Base-by-base conservation (phyloP, 805 yeast species). In the Ogataea pini region DNA sequence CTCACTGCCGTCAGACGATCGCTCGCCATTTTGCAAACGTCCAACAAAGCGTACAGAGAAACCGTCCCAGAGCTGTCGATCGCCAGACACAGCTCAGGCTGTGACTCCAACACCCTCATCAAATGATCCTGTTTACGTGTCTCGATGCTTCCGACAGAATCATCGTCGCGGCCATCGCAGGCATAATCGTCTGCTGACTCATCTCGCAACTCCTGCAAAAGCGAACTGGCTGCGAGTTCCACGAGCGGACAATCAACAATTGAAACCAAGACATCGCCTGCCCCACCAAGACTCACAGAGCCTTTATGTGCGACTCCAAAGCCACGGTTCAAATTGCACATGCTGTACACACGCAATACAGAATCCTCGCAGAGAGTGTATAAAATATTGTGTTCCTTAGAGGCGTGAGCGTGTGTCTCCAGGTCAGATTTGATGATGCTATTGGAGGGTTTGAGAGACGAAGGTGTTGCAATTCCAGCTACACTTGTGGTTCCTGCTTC, bases 351-450 rank as follows among this genome's bases (percentile, higher is more conserved):
- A 24, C 89, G 71, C 37, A 91, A 59, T 9, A 74, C 71, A 6
- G 75, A 68, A 57, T 86, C 89, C 14, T 75, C 68, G 24, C 85
- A 70, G n/a, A 83, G 57, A 0, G 96, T 81, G 61, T 84, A 89
- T 5, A 90, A 67, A 1, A 79, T 72, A 48, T 82, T 78, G 14
- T 75, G 74, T 36, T 71, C 75, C 37, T 41, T 70, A 2, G 57
- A 44, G 25, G 33, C 22, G 20, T 50, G 46, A 1, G 50, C 37
- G 19, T 44, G 31, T 4, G 49, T 33, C 20, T 39, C 41, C 2
- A 47, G 42, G 34, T 59, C 60, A 34, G 60, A 56, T 38, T 57
- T 64, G 44, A 63, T 58, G 22, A 63, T 59, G 34, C 61, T 57
- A 42, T 65, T 64, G 2, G 65, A 49, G 14, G 69, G 63, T 43